Base-by-base conservation (phyloP, 176 grass and related monocot species). In the Stipa capillata region DNA sequence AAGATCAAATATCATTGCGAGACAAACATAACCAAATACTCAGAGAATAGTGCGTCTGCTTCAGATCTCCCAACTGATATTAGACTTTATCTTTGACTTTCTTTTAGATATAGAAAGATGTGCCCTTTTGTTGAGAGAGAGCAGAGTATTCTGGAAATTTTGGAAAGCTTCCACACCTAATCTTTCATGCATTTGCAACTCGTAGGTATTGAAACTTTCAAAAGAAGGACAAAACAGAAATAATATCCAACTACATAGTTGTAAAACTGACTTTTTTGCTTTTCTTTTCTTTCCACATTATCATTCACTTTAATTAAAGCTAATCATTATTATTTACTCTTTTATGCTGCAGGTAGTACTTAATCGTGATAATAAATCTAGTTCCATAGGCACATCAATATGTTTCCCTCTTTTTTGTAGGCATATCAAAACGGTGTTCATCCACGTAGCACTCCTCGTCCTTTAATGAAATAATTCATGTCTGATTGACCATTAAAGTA, bases 361-460 rank as follows among this genome's bases (percentile, higher is more conserved):
- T 41, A 78, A 32, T 53, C 32, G 13, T 79, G 27, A 85, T 72
- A 52, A 20, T 41, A 73, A 79, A 79, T 66, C 83, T 72, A 79
- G 34, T 44, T 42, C 27, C 32, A 84, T 73, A 79, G 66, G 44
- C 56, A 79, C 40, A 65, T 64, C 44, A 15, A 62, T 71, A 42
- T 61, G 65, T 49, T 79, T 50, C 25, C 42, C 13, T 48, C 34
- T 33, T 52, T 54, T 63, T 29, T 24, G 41, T 62, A 61, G 62
- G 54, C 53, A 53, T 20, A 21, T 24, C 18, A 42, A 39, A 23
- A 62, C 40, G 69, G 6, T 59, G 74, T 42, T 63, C 43, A 52
- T 40, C 65, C 54, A 61, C 23, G 71, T 49, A 29, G 17, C 55
- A 23, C 42, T 53, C 39, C 15, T 51, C 49, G 31, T 35, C 20